Conservation (phyloP, 108 stramenopile species). For the Pseudonitzschia delicatissima region DNA sequence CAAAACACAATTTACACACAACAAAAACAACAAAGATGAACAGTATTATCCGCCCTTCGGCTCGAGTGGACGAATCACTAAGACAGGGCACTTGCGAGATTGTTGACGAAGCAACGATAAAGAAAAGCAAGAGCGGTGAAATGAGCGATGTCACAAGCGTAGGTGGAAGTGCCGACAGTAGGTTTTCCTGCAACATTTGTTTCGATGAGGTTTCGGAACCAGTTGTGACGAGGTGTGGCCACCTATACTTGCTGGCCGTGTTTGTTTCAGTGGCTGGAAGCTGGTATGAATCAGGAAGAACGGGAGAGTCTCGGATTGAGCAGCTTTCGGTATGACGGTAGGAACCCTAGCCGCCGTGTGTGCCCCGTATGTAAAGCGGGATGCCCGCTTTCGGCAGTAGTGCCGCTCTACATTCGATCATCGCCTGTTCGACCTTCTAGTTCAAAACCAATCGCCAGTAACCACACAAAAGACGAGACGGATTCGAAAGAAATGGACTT, state of each 20-base stretch:
- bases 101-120: neutral
- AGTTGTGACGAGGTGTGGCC: conserved; percentile 86
- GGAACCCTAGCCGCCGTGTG: conserved; percentile 41
- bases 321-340: neutral
- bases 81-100: too few species aligned
- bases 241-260: conserved; percentile 93
- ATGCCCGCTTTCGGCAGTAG: conserved; percentile 62
- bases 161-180: conserved; percentile 25
- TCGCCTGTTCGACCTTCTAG: neutral
- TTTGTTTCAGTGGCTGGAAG: conserved; percentile 73
- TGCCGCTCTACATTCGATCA: conserved; percentile 77
- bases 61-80: too few species aligned
- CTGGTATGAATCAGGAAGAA: conserved; percentile 58
- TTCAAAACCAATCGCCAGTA: neutral
- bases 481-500: neutral
- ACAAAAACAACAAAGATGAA: too few species aligned
- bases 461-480: neutral
- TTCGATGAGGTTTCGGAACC: conserved; percentile 77
- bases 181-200: conserved; percentile 88
- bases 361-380: conserved; percentile 84
- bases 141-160: neutral
- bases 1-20: too few species aligned
- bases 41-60: too few species aligned
- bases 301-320: conserved; percentile 28
- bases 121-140: neutral